Conservation (phyloP, 192 early-diverging fungal genomes). For the Anaeromyces robustus region DNA sequence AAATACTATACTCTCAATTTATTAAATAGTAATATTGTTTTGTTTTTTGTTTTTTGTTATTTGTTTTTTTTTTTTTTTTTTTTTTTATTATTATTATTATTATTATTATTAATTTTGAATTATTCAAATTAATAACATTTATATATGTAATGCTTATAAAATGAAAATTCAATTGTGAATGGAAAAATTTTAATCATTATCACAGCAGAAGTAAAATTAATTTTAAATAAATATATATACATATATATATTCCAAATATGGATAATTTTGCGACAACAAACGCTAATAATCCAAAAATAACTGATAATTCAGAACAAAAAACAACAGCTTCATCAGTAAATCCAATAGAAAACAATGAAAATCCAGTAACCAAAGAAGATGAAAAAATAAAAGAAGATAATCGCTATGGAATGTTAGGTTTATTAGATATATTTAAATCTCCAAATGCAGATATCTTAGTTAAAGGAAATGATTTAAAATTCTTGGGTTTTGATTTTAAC, state of each 20-base stretch:
- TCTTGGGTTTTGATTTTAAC: not conserved
- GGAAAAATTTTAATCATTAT: too few relatives aligned
- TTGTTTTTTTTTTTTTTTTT: too few relatives aligned
- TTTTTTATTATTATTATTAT: too few relatives aligned
- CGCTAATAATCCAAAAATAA: not conserved
- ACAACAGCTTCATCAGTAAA: not conserved
- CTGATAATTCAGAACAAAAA: not conserved
- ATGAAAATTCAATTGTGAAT: too few relatives aligned
- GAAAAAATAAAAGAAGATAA: not conserved
- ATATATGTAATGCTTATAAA: too few relatives aligned
- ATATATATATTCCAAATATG: not conserved
- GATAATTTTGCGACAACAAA: not conserved
- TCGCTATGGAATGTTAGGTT: not conserved
- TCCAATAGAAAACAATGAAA: not conserved
- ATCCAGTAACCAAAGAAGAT: not conserved
- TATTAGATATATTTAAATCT: not conserved
- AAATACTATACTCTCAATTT: too few relatives aligned
- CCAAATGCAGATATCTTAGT: not conserved
- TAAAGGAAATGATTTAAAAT: not conserved
- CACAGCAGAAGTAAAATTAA: too few relatives aligned
- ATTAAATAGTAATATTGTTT: too few relatives aligned
- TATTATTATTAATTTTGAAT: too few relatives aligned
- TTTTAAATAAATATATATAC: too few relatives aligned
- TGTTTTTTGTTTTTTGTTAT: too few relatives aligned
- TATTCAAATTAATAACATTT: too few relatives aligned